These are phyloP conservation scores for Colletotrichum orchidophilum DNA, from an alignment of 2,329 filamentous ascomycete species.

Conservation along the genomic window DNA sequence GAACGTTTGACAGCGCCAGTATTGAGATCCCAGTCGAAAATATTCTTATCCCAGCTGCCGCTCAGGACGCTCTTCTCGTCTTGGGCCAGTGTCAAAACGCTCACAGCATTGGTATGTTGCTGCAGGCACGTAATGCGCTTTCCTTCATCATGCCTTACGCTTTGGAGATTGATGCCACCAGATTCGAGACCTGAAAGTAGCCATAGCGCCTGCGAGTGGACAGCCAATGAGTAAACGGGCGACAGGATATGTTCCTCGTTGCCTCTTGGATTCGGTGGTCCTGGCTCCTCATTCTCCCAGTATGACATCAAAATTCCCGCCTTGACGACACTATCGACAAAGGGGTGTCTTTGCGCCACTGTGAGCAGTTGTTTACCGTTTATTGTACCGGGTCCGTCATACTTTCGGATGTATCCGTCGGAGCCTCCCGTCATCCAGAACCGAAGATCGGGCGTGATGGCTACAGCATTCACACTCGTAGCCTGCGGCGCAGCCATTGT, in stretches of 20 bases:
- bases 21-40: conserved; percentile 95
- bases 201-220: conserved; percentile 91
- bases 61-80: conserved; percentile 91
- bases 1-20: conserved; percentile 79
- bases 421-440: conserved; percentile 95
- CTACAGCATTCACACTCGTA: conserved; percentile 93
- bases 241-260: conserved; percentile 75
- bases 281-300: conserved; percentile 95
- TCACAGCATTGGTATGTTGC: conserved; percentile 91
- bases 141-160: conserved; percentile 92
- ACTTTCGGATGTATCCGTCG: conserved; percentile 96
- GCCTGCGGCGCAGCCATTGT: conserved; percentile 97
- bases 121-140: conserved; percentile 85
- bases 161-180: conserved; percentile 92
- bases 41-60: conserved; percentile 95
- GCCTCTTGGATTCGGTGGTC: conserved; percentile 47
- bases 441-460: conserved; percentile 90
- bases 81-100: conserved; percentile 80
- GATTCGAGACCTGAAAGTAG: conserved; percentile 89
- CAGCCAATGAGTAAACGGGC: conserved; percentile 92
- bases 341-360: conserved; percentile 94
- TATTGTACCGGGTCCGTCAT: conserved; percentile 93
- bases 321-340: conserved; percentile 97
- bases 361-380: conserved; percentile 95
- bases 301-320: conserved; percentile 94